Evolutionary conservation across 2,329 filamentous ascomycete species (phyloP).

Genomic region (Cercospora sesami): DNA sequence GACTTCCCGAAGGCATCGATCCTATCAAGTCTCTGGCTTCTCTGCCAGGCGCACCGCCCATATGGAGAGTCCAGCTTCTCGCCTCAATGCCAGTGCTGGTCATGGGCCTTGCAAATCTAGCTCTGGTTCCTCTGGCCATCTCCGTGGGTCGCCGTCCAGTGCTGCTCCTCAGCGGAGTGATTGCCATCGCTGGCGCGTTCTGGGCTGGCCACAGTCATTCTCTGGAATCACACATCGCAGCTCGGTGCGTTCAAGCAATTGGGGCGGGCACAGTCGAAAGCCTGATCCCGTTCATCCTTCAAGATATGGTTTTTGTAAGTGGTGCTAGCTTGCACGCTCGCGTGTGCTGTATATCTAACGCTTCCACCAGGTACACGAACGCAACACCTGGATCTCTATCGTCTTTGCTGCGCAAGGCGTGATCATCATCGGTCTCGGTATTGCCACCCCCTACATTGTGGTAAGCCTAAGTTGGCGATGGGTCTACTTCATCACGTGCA

Average conservation of each 20-base stretch:
- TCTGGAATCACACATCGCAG: conserved; percentile 33
- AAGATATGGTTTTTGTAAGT: conserved; percentile 33
- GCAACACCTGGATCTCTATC: conserved; percentile 35
- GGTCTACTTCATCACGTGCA: conserved; percentile 35
- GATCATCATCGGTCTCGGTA: conserved; percentile 36
- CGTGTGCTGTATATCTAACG: background rate
- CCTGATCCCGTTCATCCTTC: conserved; percentile 37
- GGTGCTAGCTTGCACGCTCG: background rate
- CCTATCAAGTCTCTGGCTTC: conserved; percentile 25
- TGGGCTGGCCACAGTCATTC: conserved; percentile 34
- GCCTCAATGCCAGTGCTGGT: conserved; percentile 36
- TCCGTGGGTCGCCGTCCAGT: conserved; percentile 34
- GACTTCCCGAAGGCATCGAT: conserved; percentile 26
- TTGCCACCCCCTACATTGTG: conserved; percentile 35
- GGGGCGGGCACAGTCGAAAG: conserved; percentile 38
- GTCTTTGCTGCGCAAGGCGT: conserved; percentile 36
- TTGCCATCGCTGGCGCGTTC: conserved; percentile 33
- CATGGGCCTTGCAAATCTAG: conserved; percentile 35
- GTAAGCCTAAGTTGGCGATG: conserved; percentile 35
- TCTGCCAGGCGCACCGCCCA: conserved; percentile 31
- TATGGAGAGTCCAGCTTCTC: conserved; percentile 36
- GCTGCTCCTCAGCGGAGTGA: conserved; percentile 30
- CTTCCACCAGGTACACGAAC: conserved; percentile 29
- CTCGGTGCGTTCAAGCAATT: conserved; percentile 34
- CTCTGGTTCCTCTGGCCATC: conserved; percentile 36